phyloP scores from a whole-genome alignment of 352 stramenopile species.

The Elongisporangium prolatum region DNA sequence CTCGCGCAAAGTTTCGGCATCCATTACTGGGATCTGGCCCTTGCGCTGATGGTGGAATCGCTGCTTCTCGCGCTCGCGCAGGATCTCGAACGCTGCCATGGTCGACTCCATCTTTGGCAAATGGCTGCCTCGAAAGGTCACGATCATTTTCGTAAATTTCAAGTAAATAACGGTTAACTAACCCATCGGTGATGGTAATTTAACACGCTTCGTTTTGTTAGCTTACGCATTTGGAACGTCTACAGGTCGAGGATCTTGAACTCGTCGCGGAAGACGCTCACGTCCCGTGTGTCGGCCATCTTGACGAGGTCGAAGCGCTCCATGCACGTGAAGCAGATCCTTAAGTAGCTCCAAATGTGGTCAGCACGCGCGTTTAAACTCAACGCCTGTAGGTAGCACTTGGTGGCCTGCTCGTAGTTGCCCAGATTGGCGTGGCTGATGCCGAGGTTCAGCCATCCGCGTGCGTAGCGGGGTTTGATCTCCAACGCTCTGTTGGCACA shows the following conservation, averaged over 20 bases:
- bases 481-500: slow-evolving; percentile 77
- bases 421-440: slow-evolving; percentile 96
- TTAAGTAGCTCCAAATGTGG: slow-evolving; percentile 98
- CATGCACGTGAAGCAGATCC: slow-evolving; percentile 96
- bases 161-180: neutral
- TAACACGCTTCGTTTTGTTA: slow-evolving; percentile 1
- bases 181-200: slow-evolving; percentile 1
- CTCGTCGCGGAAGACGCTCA: slow-evolving; percentile 73
- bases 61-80: slow-evolving; percentile 68
- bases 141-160: neutral
- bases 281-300: slow-evolving; percentile 81
- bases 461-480: slow-evolving; percentile 95
- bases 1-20: slow-evolving; percentile 73
- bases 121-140: neutral
- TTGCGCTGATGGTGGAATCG: slow-evolving; percentile 61
- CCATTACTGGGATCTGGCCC: slow-evolving; percentile 83
- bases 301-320: slow-evolving; percentile 97
- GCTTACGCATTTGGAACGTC: slow-evolving; percentile 4
- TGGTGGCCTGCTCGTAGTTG: slow-evolving; percentile 93
- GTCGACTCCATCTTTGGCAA: slow-evolving; percentile 27
- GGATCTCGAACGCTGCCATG: slow-evolving; percentile 42
- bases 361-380: slow-evolving; percentile 93
- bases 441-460: slow-evolving; percentile 97
- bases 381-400: slow-evolving; percentile 96
- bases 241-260: slow-evolving; percentile 83